Evolutionary conservation across 257 asterid genomes (phyloP).

Genomic region (Penstemon barbatus): DNA sequence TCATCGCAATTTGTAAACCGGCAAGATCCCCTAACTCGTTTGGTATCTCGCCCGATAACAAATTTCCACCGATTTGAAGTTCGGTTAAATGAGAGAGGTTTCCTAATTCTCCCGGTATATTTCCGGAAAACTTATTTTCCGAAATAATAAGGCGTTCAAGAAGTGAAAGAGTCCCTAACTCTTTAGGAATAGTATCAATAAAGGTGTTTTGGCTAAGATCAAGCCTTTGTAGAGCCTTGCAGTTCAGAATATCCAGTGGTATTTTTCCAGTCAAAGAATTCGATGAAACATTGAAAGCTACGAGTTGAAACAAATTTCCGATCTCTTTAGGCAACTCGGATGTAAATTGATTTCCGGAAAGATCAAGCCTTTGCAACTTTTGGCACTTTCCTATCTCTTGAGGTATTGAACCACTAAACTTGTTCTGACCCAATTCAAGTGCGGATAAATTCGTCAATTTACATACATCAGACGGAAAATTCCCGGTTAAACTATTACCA

Average conservation of each 20-base stretch:
- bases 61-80: slow-evolving; percentile 86
- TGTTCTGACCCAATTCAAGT: slow-evolving; percentile 72
- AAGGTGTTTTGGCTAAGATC: slow-evolving; percentile 82
- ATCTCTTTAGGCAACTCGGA: slow-evolving; percentile 69
- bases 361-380: slow-evolving; percentile 83
- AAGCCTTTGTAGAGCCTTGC: slow-evolving; percentile 77
- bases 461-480: slow-evolving; percentile 75
- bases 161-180: slow-evolving; percentile 65
- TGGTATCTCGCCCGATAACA: slow-evolving; percentile 72
- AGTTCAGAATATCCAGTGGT: slow-evolving; percentile 61
- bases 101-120: slow-evolving; percentile 73
- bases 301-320: slow-evolving; percentile 68
- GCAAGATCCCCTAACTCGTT: slow-evolving; percentile 67
- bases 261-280: slow-evolving; percentile 58
- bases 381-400: slow-evolving; percentile 57
- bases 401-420: slow-evolving; percentile 68
- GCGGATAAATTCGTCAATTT: slow-evolving; percentile 70
- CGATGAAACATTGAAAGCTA: slow-evolving; percentile 69
- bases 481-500: slow-evolving; percentile 57
- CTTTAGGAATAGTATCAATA: slow-evolving; percentile 51
- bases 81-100: slow-evolving; percentile 81
- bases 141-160: slow-evolving; percentile 82
- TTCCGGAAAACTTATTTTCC: slow-evolving; percentile 64
- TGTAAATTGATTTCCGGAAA: slow-evolving; percentile 65
- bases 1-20: slow-evolving; percentile 80